A percentile compares a stretch with the other conserved stretches of the same genome.
phyloP scores from a whole-genome alignment of 805 yeast genomes.

The Candida silvicultrix region DNA sequence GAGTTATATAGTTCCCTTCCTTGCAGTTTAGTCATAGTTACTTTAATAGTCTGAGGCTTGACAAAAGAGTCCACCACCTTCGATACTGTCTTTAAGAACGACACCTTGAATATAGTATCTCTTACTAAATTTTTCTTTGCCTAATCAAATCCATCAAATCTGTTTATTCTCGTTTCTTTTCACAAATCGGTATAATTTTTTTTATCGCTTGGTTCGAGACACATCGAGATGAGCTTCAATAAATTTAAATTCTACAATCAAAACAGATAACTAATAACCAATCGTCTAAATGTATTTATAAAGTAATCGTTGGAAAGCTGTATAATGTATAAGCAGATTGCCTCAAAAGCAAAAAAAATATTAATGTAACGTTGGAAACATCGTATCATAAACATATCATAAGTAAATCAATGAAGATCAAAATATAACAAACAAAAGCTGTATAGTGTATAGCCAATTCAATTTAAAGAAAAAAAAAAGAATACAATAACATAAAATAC shows the following conservation, averaged over 20 bases:
- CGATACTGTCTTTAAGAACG: background rate
- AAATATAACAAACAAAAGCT: too few species aligned
- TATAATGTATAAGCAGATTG: too few species aligned
- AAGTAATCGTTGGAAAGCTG: too few species aligned
- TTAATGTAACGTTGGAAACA: background rate
- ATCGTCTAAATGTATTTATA: too few species aligned
- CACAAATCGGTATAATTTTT: background rate
- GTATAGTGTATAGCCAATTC: too few species aligned
- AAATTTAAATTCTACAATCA: background rate
- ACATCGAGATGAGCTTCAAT: background rate
- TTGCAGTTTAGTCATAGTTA: slow-evolving; percentile 18
- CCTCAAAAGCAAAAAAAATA: too few species aligned
- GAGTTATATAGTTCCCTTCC: slow-evolving; percentile 70
- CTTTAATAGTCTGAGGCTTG: background rate
- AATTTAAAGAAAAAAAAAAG: too few species aligned
- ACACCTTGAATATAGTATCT: background rate
- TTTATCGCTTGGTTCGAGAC: background rate
- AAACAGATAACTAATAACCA: background rate
- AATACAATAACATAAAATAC: too few species aligned
- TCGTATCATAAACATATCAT: background rate
- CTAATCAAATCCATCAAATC: too few species aligned
- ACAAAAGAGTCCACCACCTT: background rate
- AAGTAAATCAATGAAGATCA: background rate
- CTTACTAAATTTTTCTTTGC: too few species aligned
- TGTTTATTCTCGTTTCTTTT: background rate